These are phyloP conservation scores for Paracorniculantispora psalliotae DNA, from an alignment of 2,329 filamentous ascomycete species.

Conservation along the genomic window DNA sequence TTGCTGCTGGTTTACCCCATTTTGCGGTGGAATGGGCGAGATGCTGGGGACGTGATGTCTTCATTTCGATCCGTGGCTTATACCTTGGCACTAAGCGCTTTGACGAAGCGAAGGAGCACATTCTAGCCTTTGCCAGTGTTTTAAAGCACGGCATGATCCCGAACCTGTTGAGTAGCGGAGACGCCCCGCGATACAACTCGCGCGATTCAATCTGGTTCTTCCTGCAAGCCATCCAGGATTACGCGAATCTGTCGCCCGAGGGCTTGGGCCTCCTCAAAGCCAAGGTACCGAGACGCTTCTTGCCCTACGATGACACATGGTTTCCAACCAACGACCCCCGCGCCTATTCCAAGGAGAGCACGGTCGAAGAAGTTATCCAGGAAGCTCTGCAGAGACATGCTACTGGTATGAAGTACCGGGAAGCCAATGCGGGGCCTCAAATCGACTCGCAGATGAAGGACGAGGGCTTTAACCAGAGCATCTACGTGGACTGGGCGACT, in stretches of 20 bases:
- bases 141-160: constrained; percentile 98
- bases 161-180: constrained; percentile 83
- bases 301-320: constrained; percentile 95
- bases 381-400: constrained; percentile 92
- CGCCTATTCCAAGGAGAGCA: constrained; percentile 80
- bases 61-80: constrained; percentile 91
- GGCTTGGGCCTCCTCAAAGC: constrained; percentile 70
- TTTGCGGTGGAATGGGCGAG: constrained; percentile 92
- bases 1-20: constrained; percentile 90
- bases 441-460: constrained; percentile 92
- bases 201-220: constrained; percentile 98
- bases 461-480: constrained; percentile 86
- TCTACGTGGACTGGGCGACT: constrained; percentile 83
- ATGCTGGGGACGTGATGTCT: constrained; percentile 96
- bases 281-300: constrained; percentile 75
- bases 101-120: constrained; percentile 86
- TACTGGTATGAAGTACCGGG: constrained; percentile 81
- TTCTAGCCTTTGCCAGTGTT: constrained; percentile 89
- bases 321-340: constrained; percentile 76
- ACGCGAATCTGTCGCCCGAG: constrained; percentile 73
- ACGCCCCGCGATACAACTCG: constrained; percentile 86
- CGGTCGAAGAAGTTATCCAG: constrained; percentile 84
- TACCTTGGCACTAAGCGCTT: constrained; percentile 86
- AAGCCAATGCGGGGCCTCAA: constrained; percentile 84
- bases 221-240: constrained; percentile 93